Evolutionary conservation across 2,329 filamentous ascomycete species (phyloP), one percentile per base, ranked within the genome.

Genomic region (Penicillium janthinellum): DNA sequence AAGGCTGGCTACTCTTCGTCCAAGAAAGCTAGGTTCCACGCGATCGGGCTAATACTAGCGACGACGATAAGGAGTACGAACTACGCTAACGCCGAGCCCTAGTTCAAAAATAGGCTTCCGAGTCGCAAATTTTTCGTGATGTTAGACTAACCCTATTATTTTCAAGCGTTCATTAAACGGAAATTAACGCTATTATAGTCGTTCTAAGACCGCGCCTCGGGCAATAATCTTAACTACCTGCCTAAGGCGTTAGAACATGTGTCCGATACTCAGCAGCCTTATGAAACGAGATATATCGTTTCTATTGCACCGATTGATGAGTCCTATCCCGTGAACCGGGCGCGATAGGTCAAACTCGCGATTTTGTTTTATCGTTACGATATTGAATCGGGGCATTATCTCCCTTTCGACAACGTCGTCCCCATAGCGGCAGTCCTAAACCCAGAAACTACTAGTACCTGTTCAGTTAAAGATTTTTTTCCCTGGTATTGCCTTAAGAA

Each of bases 341-440:
- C 38, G 25, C 51, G 25, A 53, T 53, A 38, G 51, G 51, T 42
- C 11, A 53, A 53, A 12, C 25, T 53, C 38, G 51, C 51, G 1
- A 44, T 44, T 35, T 38, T 53, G 1, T 53, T 53, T 34, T 53
- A 44, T 5, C 22, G 25, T 35, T 53, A 34, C 38, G 51, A 53
- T 53, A 34, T 53, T 42, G 51, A 53, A 34, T 42, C 51, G 15
- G 51, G 51, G 4, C 51, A 53, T 15, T 53, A 38, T 53, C 38
- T 48, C 25, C 44, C 44, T 11, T 34, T 53, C 51, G 51, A 35
- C 10, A 44, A 34, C 15, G 14, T 20, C 3, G 7, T 20, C 10
- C 51, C 51, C 8, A 42, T 38, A 14, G 38, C 37, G 37, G 38
- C 38, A 14, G 38, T 42, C 14, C 10, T 53, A 2, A 53, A 53